Base-by-base conservation (phyloP, 116 monocot species). In the Phalaenopsis hybrid region DNA sequence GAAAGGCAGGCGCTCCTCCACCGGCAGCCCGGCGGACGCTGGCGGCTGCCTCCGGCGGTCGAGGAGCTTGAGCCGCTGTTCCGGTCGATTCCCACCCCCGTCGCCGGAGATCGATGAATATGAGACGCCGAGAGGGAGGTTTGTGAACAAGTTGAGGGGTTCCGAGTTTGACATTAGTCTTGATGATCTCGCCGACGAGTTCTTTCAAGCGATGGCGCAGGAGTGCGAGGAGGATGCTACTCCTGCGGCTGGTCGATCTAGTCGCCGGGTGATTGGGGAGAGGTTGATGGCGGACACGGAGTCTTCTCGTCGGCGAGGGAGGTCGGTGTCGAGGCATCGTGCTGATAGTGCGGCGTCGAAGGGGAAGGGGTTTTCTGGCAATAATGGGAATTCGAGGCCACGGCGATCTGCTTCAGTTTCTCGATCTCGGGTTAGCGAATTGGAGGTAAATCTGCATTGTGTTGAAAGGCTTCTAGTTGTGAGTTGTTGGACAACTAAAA, bases 141-240 rank as follows among this genome's bases (percentile, higher is more conserved):
- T 94, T 76, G 92, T 91, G n/a, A 94, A 88, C 84, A 91, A 91
- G 81, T 82, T 51, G 79, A 76, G 96, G 37, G 94, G 91, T 41
- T 81, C 92, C 46, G 92, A 86, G 83, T 88, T 85, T 4, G 96
- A 92, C 77, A 81, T 91, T 46, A 94, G 92, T 85, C 85, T 96
- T 28, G 94, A 94, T 77, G 91, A 93, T 81, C 86, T 92, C 57
- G 92, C 90, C 10, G 88, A 92, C 74, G 96, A 96, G 82, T 96
- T 94, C 83, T 89, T 94, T 74, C 77, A 84, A 17, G 88, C 89
- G 51, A 81, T 77, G 81, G 85, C 67, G 33, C 85, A 85, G 77
- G 92, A 89, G 77, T 84, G 55, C 2, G 89, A 82, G 81, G 83
- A 88, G 48, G 83, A 80, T 7, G 25, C 34, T 25, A 69, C 34